Base-by-base conservation (phyloP, 208 protist genomes). In the Trypanosoma brucei region DNA sequence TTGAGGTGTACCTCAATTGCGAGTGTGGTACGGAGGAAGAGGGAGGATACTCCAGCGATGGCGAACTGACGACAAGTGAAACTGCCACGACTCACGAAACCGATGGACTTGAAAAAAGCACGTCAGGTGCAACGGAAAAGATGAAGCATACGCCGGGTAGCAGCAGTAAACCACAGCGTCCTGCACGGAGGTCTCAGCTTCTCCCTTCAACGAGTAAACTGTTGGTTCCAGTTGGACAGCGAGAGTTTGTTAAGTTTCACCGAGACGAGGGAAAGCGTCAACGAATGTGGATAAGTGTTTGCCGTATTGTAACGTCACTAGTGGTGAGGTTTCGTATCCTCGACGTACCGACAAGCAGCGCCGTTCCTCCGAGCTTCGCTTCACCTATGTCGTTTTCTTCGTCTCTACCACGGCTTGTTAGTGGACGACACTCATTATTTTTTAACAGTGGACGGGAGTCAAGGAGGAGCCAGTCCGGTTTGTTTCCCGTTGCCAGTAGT, bases 311-410 rank as follows among this genome's bases (percentile, higher is more conserved):
- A 13, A 80, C 76, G 22, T 88, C 82, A 30, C 68, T 94, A 8
- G 62, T 88, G 30, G 81, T 81, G 36, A 83, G 85, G 3, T 75
- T 91, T 40, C 76, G 75, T 50, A 68, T 92, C 22, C 72, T 94
- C 22, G 83, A 91, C 60, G 53, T 42, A 9, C 59, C n/a, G 11
- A 6, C 6, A 11, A 11, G 42, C 6, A 46, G 11, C 0, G 8
- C 11, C 6, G 11, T 14, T 11, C 8, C 42, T 6, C 11, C 42
- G 42, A 46, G 42, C 11, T 14, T 6, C 42, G 42, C 8, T 46
- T 6, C 42, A 0, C 11, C 42, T 6, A 11, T 11, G 11, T 11
- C 42, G 6, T 6, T 6, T 6, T 46, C 42, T 6, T 46, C 11
- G 8, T 11, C 6, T 46, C 6, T 46, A 11, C 42, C 42, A 46